Base-by-base conservation (phyloP, 345 rosid genomes). In the Lepidium africanum region DNA sequence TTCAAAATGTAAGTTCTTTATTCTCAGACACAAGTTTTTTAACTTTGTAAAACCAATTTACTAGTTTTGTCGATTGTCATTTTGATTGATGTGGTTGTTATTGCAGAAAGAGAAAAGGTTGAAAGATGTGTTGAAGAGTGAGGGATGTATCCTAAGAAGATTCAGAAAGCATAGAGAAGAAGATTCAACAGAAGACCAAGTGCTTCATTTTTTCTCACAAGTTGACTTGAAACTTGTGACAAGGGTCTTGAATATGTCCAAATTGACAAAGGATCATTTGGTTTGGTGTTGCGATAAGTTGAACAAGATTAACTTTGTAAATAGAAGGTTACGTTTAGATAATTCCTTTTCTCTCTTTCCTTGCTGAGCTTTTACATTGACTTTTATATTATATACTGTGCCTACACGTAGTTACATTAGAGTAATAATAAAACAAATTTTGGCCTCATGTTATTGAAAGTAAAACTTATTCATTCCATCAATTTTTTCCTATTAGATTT, bases 141-240 rank as follows among this genome's bases (percentile, higher is more conserved):
- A 85, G 45, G 81, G 76, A 72, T 85, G 88, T 79, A 82, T 85
- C 38, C 57, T 83, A 81, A 75, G 66, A 63, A 77, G 79, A 85
- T 77, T 84, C 39, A 73, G 74, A 65, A 94, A 83, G 77, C 81
- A 83, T 38, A 84, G 75, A 62, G 75, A 75, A 41, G 75, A 75
- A 45, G 78, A 67, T 13, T 51, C 73, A 27, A 0, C 56, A 36
- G 75, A 75, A 17, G 89, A 90, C 23, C 88, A 85, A 63, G 95
- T 81, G 8, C 86, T 87, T 39, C 73, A 69, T 67, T 94, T 94
- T 78, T 88, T 94, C 75, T 87, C 90, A n/a, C 96, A 90, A 61
- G 95, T 94, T 60, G 97, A 94, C 68, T 81, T 90, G 94, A 88
- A 76, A 71, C 71, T 94, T 38, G 96, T 94, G 63, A 81, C 91